Evolutionary conservation across 108 stramenopile genomes (phyloP), one percentile per base, ranked within the genome.

Genomic region (Mayamaea pseudoterrestris): DNA sequence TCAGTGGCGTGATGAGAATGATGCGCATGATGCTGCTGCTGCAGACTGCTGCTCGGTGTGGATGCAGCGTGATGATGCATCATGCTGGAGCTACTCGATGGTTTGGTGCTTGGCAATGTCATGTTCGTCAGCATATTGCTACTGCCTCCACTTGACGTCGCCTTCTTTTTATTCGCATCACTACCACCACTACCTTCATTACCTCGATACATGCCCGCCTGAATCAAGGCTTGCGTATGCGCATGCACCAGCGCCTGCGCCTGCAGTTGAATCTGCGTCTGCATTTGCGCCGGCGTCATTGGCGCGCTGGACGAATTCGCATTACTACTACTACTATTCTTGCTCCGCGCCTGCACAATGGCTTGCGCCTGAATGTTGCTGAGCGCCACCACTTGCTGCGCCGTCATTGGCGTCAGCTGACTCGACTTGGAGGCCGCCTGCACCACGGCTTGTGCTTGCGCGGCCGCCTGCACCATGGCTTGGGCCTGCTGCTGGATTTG

Each of bases 401-500:
- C 55, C 47, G 65, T 72, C 73, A 69, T 74, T 26, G 72, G 74
- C 16, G 79, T 77, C 16, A 87, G 57, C 1, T 80, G 80, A 50
- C 77, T 81, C 20, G 80, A 80, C 12, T 78, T 47, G 27, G 76
- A 62, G 53, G 81, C 81, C n/a, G 86, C 86, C 0, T 80, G 78
- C 8, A 88, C 86, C 3, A 88, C 86, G 6, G 86, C 86, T 63
- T 88, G 86, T 0, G 86, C 86, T 55, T 88, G 86, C 6, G 86
- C 86, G 7, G 86, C 86, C 27, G 80, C 78, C 57, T 88, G 86
- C 0, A 83, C 81, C 86, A 88, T 88, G 30, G 86, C 86, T 56
- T 88, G 81, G 3, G 86, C 81, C 65, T 88, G 86, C 2, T 73
- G 73, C 70, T 87, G 84, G 50, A 88, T 88, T 64, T 83, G 81